Conservation (phyloP, 371 early-diverging fungal genomes). For the Catenaria anguillulae region DNA sequence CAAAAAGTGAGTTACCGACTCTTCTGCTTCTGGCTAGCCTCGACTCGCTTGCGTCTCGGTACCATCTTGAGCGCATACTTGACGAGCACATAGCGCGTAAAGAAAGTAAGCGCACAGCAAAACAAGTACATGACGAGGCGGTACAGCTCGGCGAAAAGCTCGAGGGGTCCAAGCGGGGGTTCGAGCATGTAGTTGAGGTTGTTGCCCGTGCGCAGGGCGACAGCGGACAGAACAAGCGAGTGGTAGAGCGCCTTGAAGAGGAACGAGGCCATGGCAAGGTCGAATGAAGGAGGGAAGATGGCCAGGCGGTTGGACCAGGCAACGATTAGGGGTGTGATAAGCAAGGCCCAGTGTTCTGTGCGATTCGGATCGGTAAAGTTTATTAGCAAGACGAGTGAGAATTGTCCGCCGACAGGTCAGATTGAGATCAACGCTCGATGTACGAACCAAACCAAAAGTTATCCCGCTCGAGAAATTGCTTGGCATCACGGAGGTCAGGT, state of each 20-base stretch:
- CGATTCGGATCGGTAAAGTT: too few species aligned
- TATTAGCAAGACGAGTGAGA: not conserved
- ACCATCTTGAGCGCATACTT: slow-evolving; percentile 17
- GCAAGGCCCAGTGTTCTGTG: slow-evolving; percentile 35
- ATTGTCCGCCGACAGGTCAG: not conserved
- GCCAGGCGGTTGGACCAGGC: slow-evolving; percentile 38
- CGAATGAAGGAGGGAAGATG: slow-evolving; percentile 32
- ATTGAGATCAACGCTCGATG: not conserved
- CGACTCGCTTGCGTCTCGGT: slow-evolving; percentile 12
- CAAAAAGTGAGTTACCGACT: too few species aligned
- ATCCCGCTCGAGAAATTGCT: slow-evolving; percentile 33
- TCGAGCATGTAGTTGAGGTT: slow-evolving; percentile 42
- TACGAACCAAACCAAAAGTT: slow-evolving; percentile 43
- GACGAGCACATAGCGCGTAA: slow-evolving; percentile 19
- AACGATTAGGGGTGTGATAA: slow-evolving; percentile 40
- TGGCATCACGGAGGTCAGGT: slow-evolving; percentile 41
- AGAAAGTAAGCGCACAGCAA: slow-evolving; percentile 18
- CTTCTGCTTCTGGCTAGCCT: not conserved
- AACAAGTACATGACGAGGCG: slow-evolving; percentile 23
- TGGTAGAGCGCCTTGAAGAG: slow-evolving; percentile 40
- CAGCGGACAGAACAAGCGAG: slow-evolving; percentile 30
- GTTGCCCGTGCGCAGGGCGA: slow-evolving; percentile 33
- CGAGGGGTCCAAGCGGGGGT: slow-evolving; percentile 13
- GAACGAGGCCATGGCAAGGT: slow-evolving; percentile 36
- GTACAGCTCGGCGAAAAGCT: slow-evolving; percentile 21